These are phyloP conservation scores for Fusarium abutilonis DNA, from an alignment of 2,329 filamentous ascomycete species.

Conservation along the genomic window DNA sequence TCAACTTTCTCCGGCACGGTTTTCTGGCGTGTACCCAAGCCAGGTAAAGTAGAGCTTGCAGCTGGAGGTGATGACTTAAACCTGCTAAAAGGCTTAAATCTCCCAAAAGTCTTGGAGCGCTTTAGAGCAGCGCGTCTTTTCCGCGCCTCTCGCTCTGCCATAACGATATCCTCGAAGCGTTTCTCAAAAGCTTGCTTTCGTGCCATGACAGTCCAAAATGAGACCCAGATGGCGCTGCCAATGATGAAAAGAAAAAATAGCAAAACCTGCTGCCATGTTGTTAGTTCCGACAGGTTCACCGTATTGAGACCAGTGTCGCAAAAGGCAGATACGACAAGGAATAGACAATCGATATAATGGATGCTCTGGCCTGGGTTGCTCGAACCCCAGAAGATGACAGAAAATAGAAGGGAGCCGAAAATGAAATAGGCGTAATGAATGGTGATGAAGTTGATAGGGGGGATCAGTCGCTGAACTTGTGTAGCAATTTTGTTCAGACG, in stretches of 20 bases:
- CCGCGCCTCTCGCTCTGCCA: conserved; percentile 50
- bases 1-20: conserved; percentile 22
- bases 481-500: conserved; percentile 16
- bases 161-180: conserved; percentile 65
- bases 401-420: conserved; percentile 62
- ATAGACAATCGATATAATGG: conserved; percentile 71
- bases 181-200: conserved; percentile 70
- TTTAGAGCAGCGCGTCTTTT: conserved; percentile 34
- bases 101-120: conserved; percentile 25
- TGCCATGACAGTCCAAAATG: conserved; percentile 69
- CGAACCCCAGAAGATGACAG: conserved; percentile 69
- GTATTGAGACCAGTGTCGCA: conserved; percentile 75
- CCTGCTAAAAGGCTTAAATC: conserved; percentile 38
- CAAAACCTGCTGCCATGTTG: conserved; percentile 73
- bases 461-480: conserved; percentile 40
- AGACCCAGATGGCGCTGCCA: conserved; percentile 74
- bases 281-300: conserved; percentile 70
- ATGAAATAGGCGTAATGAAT: conserved; percentile 76
- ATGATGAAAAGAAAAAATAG: conserved; percentile 72
- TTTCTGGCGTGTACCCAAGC: conserved; percentile 36
- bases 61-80: conserved; percentile 33
- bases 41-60: conserved; percentile 13
- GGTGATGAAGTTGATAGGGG: conserved; percentile 68
- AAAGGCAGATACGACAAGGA: conserved; percentile 73
- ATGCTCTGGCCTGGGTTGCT: conserved; percentile 63